Base-by-base conservation (phyloP, 2,329 filamentous ascomycete species). In the Fusarium temperatum region DNA sequence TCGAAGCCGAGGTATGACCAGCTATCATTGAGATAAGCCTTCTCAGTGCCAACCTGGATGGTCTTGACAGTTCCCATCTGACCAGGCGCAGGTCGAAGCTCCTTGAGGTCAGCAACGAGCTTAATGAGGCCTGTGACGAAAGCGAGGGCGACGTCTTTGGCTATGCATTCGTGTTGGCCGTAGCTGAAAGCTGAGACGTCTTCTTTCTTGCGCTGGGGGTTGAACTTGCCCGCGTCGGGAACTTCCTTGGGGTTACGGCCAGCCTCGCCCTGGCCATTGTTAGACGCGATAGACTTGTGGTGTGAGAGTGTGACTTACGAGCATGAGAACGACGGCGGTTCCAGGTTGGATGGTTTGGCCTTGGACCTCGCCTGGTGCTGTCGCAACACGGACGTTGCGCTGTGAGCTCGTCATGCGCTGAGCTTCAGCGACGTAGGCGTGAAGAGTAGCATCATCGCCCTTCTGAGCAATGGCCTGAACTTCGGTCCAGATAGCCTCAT, bases 81-180 rank as follows among this genome's bases (percentile, higher is more conserved):
- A 1, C 85, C 85, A 3, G 85, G 84, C 0, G 85, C 85, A 1
- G 83, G 83, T 12, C 85, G 84, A 4, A 87, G 80, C 44, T 84
- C 75, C 74, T 85, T 85, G 60, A 87, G 81, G 20, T 82, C 81
- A 2, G 84, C 85, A 0, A 78, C 78, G 8, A 86, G 80, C 75
- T 83, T 85, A 39, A 87, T 75, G 30, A 87, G 80, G 1, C 83
- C 84, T 3, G 78, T 79, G 10, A 87, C 77, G 50, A 83, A 85
- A 0, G 83, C 78, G 18, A 83, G 79, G 1, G 84, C 81, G 2
- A 87, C 72, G 8, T 86, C 81, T 41, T 81, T 80, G 44, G 82
- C 84, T 4, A 87, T 36, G 64, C 86, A 88, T 35, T 85, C 81
- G 75, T 88, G 86, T 38, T 84, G 82, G 0, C 85, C 85, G 60